Conservation (phyloP, 495 filamentous ascomycete species). For the Aspergillus baeticus region DNA sequence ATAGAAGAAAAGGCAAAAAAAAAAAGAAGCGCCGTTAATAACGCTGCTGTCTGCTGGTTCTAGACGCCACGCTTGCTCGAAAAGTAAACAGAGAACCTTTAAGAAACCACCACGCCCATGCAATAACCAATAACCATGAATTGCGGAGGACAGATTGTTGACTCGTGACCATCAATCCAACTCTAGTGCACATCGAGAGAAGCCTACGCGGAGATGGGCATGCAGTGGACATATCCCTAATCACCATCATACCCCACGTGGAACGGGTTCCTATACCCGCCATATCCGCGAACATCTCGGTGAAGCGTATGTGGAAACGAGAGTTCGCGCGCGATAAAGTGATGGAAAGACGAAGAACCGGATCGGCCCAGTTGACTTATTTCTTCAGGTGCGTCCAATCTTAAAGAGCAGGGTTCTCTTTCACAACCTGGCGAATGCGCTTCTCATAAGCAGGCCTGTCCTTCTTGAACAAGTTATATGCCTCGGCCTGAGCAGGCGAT, state of each 20-base stretch:
- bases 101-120: background rate
- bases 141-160: background rate
- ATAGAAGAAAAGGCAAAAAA: slow-evolving; percentile 16
- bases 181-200: background rate
- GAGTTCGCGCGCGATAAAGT: no score
- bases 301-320: slow-evolving; percentile 3
- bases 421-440: slow-evolving; percentile 81
- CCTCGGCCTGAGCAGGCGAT: slow-evolving; percentile 93
- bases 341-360: background rate
- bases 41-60: slow-evolving; percentile 7
- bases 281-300: slow-evolving; percentile 8
- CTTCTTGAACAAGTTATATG: slow-evolving; percentile 95
- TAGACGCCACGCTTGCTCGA: slow-evolving; percentile 21
- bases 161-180: slow-evolving; percentile 3
- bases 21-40: slow-evolving; percentile 19
- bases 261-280: slow-evolving; percentile 8
- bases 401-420: slow-evolving; percentile 75
- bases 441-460: slow-evolving; percentile 84
- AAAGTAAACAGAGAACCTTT: slow-evolving; percentile 13
- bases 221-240: background rate
- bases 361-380: background rate
- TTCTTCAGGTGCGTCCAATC: background rate
- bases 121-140: slow-evolving; percentile 3
- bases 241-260: slow-evolving; percentile 9
- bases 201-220: background rate